Percentiles rank a stretch among this genome's conserved stretches.
Evolutionary conservation across 2,329 filamentous ascomycete genomes (phyloP).

Genomic region (Colletotrichum salicis): DNA sequence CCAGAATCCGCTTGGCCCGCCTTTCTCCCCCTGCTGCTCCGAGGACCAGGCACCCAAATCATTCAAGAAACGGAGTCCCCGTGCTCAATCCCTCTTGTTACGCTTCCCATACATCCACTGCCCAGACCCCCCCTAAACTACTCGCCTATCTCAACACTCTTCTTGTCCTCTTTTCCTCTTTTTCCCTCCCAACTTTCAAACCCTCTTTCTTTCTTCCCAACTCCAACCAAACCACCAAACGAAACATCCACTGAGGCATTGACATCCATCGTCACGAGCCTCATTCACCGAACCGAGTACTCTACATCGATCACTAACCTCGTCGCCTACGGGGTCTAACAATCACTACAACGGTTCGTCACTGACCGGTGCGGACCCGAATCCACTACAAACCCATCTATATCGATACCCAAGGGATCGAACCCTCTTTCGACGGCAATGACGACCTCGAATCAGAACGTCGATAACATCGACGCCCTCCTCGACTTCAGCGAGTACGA

Average conservation of each 20-base stretch:
- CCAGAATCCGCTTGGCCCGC: conserved; percentile 32
- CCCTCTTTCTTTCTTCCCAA: conserved; percentile 35
- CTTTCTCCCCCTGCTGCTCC: conserved; percentile 24
- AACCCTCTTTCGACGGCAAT: conserved; percentile 41
- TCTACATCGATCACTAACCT: neutral
- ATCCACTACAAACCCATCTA: neutral
- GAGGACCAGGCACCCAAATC: conserved; percentile 33
- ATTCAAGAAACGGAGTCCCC: conserved; percentile 32
- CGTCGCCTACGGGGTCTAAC: neutral
- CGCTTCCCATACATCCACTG: conserved; percentile 29
- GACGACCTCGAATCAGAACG: conserved; percentile 55
- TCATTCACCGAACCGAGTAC: conserved; percentile 3
- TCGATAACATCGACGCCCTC: conserved; percentile 66
- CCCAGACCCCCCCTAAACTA: conserved; percentile 23
- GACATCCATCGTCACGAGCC: conserved; percentile 21
- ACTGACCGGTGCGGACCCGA: conserved; percentile 6
- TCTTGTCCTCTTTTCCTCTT: conserved; percentile 5
- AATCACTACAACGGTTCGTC: neutral
- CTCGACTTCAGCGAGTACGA: conserved; percentile 74
- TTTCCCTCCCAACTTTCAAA: conserved; percentile 20
- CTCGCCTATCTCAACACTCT: conserved; percentile 17
- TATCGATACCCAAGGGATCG: conserved; percentile 23
- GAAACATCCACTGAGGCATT: conserved; percentile 19
- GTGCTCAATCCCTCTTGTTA: conserved; percentile 21
- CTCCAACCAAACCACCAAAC: conserved; percentile 19